Conservation (phyloP, 139 green algal genomes). For the Asterochloris erici region DNA sequence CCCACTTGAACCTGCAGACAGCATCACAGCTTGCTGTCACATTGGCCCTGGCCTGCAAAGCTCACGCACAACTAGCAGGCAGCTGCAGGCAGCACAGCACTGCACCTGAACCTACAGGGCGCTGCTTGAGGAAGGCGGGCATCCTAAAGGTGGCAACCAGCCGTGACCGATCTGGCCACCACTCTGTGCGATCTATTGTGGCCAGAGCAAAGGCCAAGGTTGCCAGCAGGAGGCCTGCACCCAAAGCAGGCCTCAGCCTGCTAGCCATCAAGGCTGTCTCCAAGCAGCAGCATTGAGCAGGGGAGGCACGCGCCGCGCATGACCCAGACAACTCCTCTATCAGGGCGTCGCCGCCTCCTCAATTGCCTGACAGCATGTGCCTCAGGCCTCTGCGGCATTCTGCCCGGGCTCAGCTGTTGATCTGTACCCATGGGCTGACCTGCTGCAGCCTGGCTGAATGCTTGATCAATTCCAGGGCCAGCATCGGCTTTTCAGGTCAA, state of each 20-base stretch:
- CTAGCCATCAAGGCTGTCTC: too few relatives aligned
- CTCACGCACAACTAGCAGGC: neutral
- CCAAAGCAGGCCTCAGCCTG: neutral
- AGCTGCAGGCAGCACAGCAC: neutral
- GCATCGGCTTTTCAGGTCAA: too few relatives aligned
- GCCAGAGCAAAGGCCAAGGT: slow-evolving; percentile 4
- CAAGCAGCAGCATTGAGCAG: too few relatives aligned
- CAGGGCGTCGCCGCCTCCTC: too few relatives aligned
- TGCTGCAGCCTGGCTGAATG: too few relatives aligned
- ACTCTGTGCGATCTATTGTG: slow-evolving; percentile 5
- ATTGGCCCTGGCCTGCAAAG: neutral
- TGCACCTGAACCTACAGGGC: neutral
- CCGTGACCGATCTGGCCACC: slow-evolving; percentile 12
- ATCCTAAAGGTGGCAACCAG: slow-evolving; percentile 7
- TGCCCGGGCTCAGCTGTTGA: too few relatives aligned
- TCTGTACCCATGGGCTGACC: too few relatives aligned
- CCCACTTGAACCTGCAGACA: neutral
- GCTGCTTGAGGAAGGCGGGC: neutral
- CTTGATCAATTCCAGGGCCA: too few relatives aligned
- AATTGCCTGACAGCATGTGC: too few relatives aligned
- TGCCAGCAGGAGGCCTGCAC: slow-evolving; percentile 6
- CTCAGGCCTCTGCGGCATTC: too few relatives aligned
- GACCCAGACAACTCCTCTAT: too few relatives aligned
- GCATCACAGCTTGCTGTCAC: neutral
- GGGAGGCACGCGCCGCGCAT: too few relatives aligned